Base-by-base conservation (phyloP, 176 grass and related monocot species). In the Cocos nucifera region DNA sequence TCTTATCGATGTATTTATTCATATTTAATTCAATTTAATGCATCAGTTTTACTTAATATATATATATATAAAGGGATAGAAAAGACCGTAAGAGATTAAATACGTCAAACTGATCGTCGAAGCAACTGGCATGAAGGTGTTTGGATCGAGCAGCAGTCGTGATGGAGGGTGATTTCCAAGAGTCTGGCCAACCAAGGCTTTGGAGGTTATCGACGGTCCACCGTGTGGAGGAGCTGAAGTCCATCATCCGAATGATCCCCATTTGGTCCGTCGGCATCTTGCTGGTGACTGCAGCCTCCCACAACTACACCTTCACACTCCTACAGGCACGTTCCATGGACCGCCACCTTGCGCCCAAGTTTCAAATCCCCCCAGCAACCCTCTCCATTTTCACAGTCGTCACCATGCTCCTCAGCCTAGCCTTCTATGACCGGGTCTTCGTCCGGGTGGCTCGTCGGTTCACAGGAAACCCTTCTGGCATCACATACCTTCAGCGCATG, bases 401-500 rank as follows among this genome's bases (percentile, higher is more conserved):
- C 14, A 0, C 65, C 28, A 68, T 44, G 65, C 65, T 68, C 28
- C 7, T 68, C 53, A 56, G 10, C 65, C 14, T 68, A 15, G 53
- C 27, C n/a, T 12, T 68, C 0, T 68, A 68, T 26, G 65, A 57
- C 53, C 53, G 52, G 0, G 18, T 55, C 27, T 44, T 68, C 9
- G 65, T 68, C 9, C 65, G 53, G 4, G 7, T 56, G 0, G 65
- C 65, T 8, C 65, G 86, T 19, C 78, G 73, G 48, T 70, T 74
- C 69, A 89, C 90, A 0, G 75, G 83, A 17, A 57, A 12, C 15
- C 86, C 77, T 5, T 80, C 65, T 10, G 90, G 90, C 21, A 95
- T 95, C 62, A 89, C 82, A 14, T 82, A 79, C 69, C 80, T 95
- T 52, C 90, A 95, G 77, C 86, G 86, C 60, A 69, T 79, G 48